phyloP scores from a whole-genome alignment of 805 yeast species.

The Yamadazyma scolyti region DNA sequence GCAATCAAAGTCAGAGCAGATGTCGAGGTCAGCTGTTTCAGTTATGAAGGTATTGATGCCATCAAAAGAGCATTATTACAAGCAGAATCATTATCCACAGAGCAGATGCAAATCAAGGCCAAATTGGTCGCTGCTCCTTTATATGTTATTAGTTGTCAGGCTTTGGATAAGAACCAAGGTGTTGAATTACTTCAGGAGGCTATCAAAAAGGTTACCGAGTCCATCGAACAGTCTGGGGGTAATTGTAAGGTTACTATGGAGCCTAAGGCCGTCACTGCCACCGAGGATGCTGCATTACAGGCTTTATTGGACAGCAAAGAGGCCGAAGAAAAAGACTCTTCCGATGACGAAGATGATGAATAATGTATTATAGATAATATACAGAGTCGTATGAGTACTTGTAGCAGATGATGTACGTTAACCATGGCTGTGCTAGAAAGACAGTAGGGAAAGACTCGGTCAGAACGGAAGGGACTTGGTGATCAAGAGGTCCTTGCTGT shows the following conservation, averaged over 20 bases:
- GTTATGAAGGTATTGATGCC: slow-evolving; percentile 97
- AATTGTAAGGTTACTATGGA: slow-evolving; percentile 92
- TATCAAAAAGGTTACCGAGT: slow-evolving; percentile 67
- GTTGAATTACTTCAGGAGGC: slow-evolving; percentile 75
- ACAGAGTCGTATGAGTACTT: slow-evolving; percentile 1
- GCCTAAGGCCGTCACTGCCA: slow-evolving; percentile 98
- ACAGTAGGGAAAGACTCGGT: slow-evolving; percentile 1
- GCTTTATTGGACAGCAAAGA: slow-evolving; percentile 93
- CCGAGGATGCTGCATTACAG: slow-evolving; percentile 96
- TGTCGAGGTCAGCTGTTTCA: slow-evolving; percentile 94
- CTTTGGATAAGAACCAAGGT: slow-evolving; percentile 89
- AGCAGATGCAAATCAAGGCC: slow-evolving; percentile 84
- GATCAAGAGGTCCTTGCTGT: slow-evolving; percentile 26
- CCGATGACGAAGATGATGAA: slow-evolving; percentile 63
- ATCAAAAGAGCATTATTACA: slow-evolving; percentile 83
- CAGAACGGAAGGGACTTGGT: slow-evolving; percentile 25
- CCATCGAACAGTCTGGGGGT: slow-evolving; percentile 76
- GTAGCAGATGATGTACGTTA: too few relatives aligned
- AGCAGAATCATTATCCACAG: slow-evolving; percentile 82
- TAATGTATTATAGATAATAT: slow-evolving; percentile 5
- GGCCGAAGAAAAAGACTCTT: slow-evolving; percentile 79
- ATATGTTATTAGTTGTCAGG: slow-evolving; percentile 89
- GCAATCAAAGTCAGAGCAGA: slow-evolving; percentile 98
- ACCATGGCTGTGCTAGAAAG: too few relatives aligned
- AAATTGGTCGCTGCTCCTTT: slow-evolving; percentile 97